A percentile compares a stretch with the other conserved stretches of the same genome.
These are phyloP conservation scores for Anethum foeniculum DNA, from an alignment of 140 eudicot genomes.

Conservation along the genomic window DNA sequence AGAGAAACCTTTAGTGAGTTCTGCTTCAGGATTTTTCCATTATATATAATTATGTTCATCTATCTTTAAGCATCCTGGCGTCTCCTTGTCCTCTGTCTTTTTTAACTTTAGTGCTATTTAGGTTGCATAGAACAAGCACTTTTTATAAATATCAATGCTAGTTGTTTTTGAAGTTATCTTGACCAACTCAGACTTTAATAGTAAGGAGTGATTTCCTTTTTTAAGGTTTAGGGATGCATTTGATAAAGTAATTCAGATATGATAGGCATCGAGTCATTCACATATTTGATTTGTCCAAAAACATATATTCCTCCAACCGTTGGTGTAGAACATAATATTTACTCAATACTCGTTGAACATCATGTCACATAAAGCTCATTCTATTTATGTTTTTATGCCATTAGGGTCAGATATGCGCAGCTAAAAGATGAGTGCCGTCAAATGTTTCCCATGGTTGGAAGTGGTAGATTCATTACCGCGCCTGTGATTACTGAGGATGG, in stretches of 20 bases:
- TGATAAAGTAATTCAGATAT: neutral
- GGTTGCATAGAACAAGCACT: neutral
- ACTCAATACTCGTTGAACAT: neutral
- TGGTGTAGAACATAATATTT: neutral
- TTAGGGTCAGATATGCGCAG: constrained; percentile 62
- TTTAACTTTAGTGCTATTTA: neutral
- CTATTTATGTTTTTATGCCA: neutral
- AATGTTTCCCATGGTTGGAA: constrained; percentile 84
- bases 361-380: neutral
- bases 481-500: constrained; percentile 73
- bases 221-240: neutral
- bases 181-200: neutral
- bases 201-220: neutral
- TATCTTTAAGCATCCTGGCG: neutral
- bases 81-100: neutral
- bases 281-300: neutral
- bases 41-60: neutral
- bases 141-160: neutral
- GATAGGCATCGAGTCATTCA: neutral
- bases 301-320: neutral
- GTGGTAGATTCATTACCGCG: constrained; percentile 74
- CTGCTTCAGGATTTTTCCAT: neutral
- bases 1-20: neutral
- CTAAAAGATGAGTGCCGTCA: constrained; percentile 59
- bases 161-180: constrained; percentile 1